phyloP scores from a whole-genome alignment of 169 alveolate species.

The Eimeria tenella region DNA sequence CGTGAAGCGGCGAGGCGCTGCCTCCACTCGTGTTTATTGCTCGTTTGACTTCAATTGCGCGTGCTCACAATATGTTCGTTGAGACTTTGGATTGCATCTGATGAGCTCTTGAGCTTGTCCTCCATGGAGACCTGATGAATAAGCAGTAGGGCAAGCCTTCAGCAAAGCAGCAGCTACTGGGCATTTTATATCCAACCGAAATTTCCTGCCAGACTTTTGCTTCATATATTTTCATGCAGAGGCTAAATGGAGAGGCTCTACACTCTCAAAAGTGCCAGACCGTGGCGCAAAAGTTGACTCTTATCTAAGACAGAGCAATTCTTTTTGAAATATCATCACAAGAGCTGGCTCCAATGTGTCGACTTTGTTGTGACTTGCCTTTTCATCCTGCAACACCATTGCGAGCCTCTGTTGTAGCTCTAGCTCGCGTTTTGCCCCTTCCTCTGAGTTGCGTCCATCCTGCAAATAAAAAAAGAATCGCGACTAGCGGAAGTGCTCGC shows the following conservation, averaged over 20 bases:
- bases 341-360: no score
- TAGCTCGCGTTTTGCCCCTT: conserved; percentile 38
- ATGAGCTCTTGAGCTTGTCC: conserved; percentile 50
- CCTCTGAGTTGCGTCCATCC: conserved; percentile 67
- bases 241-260: no score
- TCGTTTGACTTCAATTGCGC: not conserved
- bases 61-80: conserved; percentile 55
- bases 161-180: no score
- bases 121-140: conserved; percentile 54
- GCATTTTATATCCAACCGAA: no score
- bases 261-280: no score
- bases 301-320: no score
- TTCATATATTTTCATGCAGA: no score
- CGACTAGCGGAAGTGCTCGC: not conserved
- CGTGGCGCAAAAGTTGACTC: no score
- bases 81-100: conserved; percentile 54
- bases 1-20: not conserved
- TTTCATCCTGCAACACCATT: conserved; percentile 42
- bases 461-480: not conserved
- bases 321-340: no score
- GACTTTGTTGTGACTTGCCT: conserved; percentile 34
- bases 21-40: not conserved
- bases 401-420: conserved; percentile 62
- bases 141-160: not conserved
- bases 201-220: no score